phyloP scores from a whole-genome alignment of 495 filamentous ascomycete species.

The Podospora comata region DNA sequence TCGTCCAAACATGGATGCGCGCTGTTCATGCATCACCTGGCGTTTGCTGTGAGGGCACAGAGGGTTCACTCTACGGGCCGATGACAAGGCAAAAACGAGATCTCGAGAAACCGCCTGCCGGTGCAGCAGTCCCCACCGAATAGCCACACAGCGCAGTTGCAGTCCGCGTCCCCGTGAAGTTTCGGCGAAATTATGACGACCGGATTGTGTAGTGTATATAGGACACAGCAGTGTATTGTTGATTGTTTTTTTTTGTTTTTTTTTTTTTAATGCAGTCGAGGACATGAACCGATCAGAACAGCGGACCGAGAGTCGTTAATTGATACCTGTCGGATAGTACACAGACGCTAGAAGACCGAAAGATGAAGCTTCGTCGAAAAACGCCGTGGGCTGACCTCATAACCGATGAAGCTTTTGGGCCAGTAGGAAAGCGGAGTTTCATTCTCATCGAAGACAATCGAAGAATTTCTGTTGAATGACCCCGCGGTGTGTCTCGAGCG shows the following conservation, averaged over 20 bases:
- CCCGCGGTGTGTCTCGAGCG: slow-evolving; percentile 7
- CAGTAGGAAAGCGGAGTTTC: slow-evolving; percentile 8
- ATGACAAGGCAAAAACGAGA: background rate
- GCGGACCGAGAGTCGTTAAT: background rate
- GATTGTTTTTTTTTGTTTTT: no score
- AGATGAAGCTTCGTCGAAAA: background rate
- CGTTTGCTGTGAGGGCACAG: background rate
- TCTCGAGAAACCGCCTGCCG: background rate
- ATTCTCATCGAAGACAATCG: slow-evolving; percentile 10
- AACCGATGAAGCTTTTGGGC: slow-evolving; percentile 3
- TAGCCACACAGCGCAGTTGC: slow-evolving; percentile 1
- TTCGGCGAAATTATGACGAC: background rate
- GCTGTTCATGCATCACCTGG: background rate
- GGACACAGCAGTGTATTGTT: background rate
- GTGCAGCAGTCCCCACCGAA: background rate
- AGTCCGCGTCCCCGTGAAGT: background rate
- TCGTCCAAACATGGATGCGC: background rate
- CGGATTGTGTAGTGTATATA: background rate
- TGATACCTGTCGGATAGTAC: background rate
- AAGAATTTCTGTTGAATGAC: background rate
- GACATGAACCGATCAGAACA: background rate
- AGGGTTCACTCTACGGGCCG: background rate
- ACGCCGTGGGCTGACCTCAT: slow-evolving; percentile 4
- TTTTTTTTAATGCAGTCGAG: background rate
- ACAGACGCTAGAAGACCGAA: background rate